Base-by-base conservation (phyloP, 2,329 filamentous ascomycete species). In the Venturia pyrina region DNA sequence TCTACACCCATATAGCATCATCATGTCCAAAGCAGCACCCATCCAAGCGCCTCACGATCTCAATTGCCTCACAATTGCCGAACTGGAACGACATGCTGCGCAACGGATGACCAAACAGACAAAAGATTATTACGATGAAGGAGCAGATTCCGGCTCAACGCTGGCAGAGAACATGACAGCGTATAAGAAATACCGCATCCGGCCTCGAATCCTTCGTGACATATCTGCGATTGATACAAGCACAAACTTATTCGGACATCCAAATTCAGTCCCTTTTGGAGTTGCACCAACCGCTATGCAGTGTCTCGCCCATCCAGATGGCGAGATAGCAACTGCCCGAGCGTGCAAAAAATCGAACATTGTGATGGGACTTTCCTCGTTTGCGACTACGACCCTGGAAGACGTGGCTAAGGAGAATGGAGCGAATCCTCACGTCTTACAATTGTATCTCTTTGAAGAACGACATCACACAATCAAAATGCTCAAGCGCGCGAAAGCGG, bases 361-460 rank as follows among this genome's bases (percentile, higher is more conserved):
- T 6, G 75, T 71, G 0, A 77, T 76, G 73, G 76, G 73, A 4
- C 68, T 76, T 66, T 74, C 75, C 1, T 78, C 74, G 5, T 73
- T 77, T 28, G 75, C 78, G 1, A 79, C 77, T 13, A 75, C 75
- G 56, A 73, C 76, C 13, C 73, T 80, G 21, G 75, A 78, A 60
- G 73, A 73, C 15, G 77, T 80, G 44, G 48, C 48, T 19, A 41
- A 37, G 28, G 73, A 80, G 46, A 71, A 73, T 0, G 72, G 72
- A 1, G 72, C 74, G 0, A 81, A 78, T 64, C 77, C 81, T 0
- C 80, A 82, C 67, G 78, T 77, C n/a, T 81, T 86, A 72, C 84
- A 86, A 70, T 74, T 85, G 68, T 83, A 80, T 69, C 75, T 84
- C 13, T 72, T 85, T 63, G 79, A 80, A 68, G 79, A 85, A 70